phyloP scores from a whole-genome alignment of 306 rosid species.

The Potentilla sterilis region DNA sequence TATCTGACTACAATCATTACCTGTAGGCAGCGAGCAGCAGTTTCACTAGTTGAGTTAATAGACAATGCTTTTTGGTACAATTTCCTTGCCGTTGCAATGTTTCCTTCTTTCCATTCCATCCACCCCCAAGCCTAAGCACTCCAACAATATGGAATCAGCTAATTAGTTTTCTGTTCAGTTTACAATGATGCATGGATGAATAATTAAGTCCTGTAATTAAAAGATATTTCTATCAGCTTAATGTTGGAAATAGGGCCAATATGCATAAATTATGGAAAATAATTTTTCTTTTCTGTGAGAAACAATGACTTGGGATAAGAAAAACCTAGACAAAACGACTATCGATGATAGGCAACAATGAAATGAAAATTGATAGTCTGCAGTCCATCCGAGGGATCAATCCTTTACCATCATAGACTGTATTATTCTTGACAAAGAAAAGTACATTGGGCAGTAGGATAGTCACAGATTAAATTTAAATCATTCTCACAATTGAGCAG shows the following conservation, averaged over 20 bases:
- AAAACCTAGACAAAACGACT: not conserved
- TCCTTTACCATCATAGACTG: not conserved
- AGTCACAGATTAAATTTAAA: not conserved
- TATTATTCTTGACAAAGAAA: not conserved
- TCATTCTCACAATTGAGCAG: not conserved
- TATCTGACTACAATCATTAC: constrained; percentile 32
- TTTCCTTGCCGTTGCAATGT: constrained; percentile 68
- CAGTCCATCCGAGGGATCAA: not conserved
- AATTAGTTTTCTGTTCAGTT: constrained; percentile 23
- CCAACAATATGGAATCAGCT: constrained; percentile 22
- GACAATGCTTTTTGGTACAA: constrained; percentile 70
- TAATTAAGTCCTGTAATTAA: not conserved
- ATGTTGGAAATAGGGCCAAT: not conserved
- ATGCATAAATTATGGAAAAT: not conserved
- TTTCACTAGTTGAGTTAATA: constrained; percentile 62
- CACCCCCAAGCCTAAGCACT: constrained; percentile 96
- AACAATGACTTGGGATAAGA: not conserved
- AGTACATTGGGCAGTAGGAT: not conserved
- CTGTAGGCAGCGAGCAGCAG: constrained; percentile 98
- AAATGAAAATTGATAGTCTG: not conserved
- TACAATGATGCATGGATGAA: not conserved
- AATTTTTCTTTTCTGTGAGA: not conserved
- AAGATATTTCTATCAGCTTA: constrained; percentile 5
- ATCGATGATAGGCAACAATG: not conserved
- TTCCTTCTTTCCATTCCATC: constrained; percentile 99